These are phyloP conservation scores for Yarrowia yakushimensis DNA, from an alignment of 805 yeast genomes.

Conservation along the genomic window DNA sequence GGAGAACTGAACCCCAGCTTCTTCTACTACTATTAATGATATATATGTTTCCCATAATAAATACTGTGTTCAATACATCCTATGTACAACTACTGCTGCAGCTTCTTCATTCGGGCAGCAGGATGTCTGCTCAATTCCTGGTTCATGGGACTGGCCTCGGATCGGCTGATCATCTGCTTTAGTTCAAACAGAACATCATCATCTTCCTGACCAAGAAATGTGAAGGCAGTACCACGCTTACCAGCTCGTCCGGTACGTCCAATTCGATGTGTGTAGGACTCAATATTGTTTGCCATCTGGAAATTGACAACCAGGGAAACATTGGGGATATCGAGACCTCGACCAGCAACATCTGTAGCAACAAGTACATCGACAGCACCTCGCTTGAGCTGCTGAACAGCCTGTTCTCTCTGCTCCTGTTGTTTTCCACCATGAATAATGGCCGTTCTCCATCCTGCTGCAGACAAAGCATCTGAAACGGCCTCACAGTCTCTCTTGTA, in stretches of 20 bases:
- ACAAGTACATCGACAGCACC: constrained; percentile 62
- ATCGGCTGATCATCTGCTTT: constrained; percentile 46
- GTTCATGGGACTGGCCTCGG: constrained; percentile 42
- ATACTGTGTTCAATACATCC: neutral
- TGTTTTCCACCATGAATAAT: constrained; percentile 82
- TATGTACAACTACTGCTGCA: neutral
- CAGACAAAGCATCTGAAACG: constrained; percentile 50
- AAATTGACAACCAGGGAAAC: constrained; percentile 82
- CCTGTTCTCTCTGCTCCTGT: constrained; percentile 81
- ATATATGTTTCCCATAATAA: neutral
- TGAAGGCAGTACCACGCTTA: constrained; percentile 65
- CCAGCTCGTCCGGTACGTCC: constrained; percentile 99
- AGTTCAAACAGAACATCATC: constrained; percentile 49
- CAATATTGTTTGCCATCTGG: constrained; percentile 75
- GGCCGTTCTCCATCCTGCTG: constrained; percentile 49
- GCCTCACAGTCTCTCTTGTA: constrained; percentile 69
- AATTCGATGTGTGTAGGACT: constrained; percentile 85
- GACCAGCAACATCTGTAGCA: constrained; percentile 94
- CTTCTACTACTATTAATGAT: neutral
- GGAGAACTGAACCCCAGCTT: constrained; percentile 38
- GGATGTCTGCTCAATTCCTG: constrained; percentile 39
- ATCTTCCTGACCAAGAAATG: constrained; percentile 64
- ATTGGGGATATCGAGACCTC: constrained; percentile 90
- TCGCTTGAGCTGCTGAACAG: constrained; percentile 55
- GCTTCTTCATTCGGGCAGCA: constrained; percentile 26